Base-by-base conservation (phyloP, 2,329 filamentous ascomycete genomes). In the Xenosphaeropsis pyriputrescens region DNA sequence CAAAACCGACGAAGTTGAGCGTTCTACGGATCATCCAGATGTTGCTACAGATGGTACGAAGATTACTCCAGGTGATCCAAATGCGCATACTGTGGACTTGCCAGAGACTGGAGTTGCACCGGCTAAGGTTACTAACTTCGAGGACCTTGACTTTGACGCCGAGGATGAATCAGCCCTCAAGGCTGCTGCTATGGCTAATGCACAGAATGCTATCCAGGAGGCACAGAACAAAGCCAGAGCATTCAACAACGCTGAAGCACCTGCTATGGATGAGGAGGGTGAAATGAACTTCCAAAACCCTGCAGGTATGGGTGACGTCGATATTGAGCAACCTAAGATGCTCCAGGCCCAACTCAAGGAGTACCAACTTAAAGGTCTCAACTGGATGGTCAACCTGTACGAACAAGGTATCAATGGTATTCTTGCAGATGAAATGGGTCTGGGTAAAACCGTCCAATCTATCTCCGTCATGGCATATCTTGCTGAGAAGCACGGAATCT, bases 271-370 rank as follows among this genome's bases (percentile, higher is more conserved):
- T 47, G 86, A 95, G 41, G 88, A 95, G 52, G 89, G 88, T 50
- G 91, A 98, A 62, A 85, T 98, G 82, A 98, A 98, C 63, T 98
- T 98, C 68, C 91, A 98, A 63, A 96, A 98, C 56, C 91, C 91
- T 0, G 91, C 88, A 4, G 91, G 89, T 52, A 70, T 98, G 50
- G 89, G 89, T 50, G 88, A 91, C 50, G 85, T 94, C 47, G 84
- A 94, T 52, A 85, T 98, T 40, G 79, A 88, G 45, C 91, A 98
- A 57, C 91, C 91, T 7, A 93, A 86, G 60, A 76, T 96, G 62
- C 74, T 98, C 52, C 88, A 84, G 45, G 85, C 88, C 37, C 85
- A 93, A 56, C 75, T 98, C 53, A 98, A 98, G 58, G 91, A 98
- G 58, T 98, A 98, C 62, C 91, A 98, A 64, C 68, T 98, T 57